Evolutionary conservation across 495 filamentous ascomycete species (phyloP), one percentile per base, ranked within the genome.

Genomic region (Neurospora sp.): DNA sequence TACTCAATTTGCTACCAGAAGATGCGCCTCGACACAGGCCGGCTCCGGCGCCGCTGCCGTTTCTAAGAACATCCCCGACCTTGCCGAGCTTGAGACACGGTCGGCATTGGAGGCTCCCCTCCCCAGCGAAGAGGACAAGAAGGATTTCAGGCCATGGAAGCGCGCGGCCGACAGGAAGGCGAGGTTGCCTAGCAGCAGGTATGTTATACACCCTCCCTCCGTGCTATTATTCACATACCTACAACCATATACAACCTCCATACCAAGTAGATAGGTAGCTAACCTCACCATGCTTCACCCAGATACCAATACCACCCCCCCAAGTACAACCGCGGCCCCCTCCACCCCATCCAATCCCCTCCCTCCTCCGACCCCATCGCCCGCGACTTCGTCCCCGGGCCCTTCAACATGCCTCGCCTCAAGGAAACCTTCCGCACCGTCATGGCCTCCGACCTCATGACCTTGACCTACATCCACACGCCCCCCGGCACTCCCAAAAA

Each of bases 271-370:
- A n/a, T n/a, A 39, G 20, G 37, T 23, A 39, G 5, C 41, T 31
- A 16, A 31, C 35, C 23, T n/a, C 16, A 14, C 54, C 41, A 70
- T 18, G n/a, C 69, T 10, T 4, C 35, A 59, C 10, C 38, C 5
- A 97, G 94, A 86, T 99, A 98, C 83, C 91, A 94, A 83, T 98
- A 91, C 83, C 92, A 92, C 62, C 89, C 96, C 48, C 96, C 96
- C 48, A 93, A 94, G 82, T 98, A 92, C 87, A 88, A 97, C 82
- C 92, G 96, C 80, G 96, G 96, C 72, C 94, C 94, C 69, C 87
- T 98, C 44, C 94, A 98, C 79, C 96, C 96, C 59, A 89, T 97
- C 79, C 92, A 96, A 82, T 90, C 92, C 18, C 96, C 93, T 5
- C 87, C 89, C 12, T 86, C 91, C 62, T 96, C 96, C 42, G 91